Conservation (phyloP, 2,329 filamentous ascomycete species). For the Cyphellophora europaea region DNA sequence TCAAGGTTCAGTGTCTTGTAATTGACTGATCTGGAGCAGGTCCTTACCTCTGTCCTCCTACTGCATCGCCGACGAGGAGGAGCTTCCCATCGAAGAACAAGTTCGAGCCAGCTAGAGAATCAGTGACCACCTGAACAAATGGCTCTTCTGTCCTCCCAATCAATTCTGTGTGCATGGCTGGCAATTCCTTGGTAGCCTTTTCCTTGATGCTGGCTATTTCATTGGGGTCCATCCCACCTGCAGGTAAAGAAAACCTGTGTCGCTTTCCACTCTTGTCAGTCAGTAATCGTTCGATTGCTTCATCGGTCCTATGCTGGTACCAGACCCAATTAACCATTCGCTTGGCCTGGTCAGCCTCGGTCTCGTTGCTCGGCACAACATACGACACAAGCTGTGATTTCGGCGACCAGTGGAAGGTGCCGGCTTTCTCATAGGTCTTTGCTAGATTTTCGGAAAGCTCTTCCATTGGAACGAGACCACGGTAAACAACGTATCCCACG, state of each 20-base stretch:
- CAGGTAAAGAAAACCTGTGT: conserved; percentile 27
- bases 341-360: conserved; percentile 27
- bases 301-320: conserved; percentile 29
- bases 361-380: conserved; percentile 21
- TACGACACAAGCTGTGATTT: conserved; percentile 4
- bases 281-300: conserved; percentile 19
- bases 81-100: conserved; percentile 29
- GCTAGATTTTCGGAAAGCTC: conserved; percentile 25
- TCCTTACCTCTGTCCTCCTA: conserved; percentile 4
- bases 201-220: conserved; percentile 23
- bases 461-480: conserved; percentile 30
- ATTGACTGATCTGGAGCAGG: conserved; percentile 29
- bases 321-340: conserved; percentile 35
- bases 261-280: conserved; percentile 20
- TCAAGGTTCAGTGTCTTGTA: too few species aligned
- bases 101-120: conserved; percentile 19
- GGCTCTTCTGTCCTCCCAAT: conserved; percentile 28
- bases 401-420: conserved; percentile 1
- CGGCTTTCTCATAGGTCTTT: conserved; percentile 6
- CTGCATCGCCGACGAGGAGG: conserved; percentile 30
- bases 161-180: conserved; percentile 31
- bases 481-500: conserved; percentile 30
- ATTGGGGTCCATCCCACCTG: conserved; percentile 4
- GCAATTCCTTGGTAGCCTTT: conserved; percentile 26
- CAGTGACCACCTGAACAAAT: conserved; percentile 24